Base-by-base conservation (phyloP, 2,329 filamentous ascomycete species). In the Aspergillus sp. region DNA sequence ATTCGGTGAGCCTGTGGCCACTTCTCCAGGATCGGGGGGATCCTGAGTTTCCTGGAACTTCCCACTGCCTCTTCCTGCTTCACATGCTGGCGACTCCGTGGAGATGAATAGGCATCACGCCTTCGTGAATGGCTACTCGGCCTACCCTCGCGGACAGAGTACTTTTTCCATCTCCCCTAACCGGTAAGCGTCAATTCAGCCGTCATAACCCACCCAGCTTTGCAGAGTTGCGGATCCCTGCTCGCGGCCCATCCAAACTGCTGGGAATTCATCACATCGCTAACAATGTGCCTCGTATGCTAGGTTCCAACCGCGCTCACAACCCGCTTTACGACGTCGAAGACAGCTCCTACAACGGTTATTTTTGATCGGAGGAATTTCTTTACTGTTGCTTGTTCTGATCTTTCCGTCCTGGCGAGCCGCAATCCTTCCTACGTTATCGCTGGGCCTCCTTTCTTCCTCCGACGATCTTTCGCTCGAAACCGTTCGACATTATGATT, bases 401-500 rank as follows among this genome's bases (percentile, higher is more conserved):
- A 70, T 95, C 52, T 90, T 90, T 68, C 78, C 90, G 39, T 87
- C 88, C 67, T 81, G 89, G 51, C 69, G 83, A 69, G 66, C 81
- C 70, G 54, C 74, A 73, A 58, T 83, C 71, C 54, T 88, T 71
- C 62, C 75, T 73, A 62, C 77, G 72, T 61, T 78, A 26, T 86
- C 86, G 1, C 73, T 94, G 39, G 87, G 86, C 28, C 76, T 91
- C 31, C 71, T 90, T 40, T 82, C 82, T 33, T 72, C 77, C 19
- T 71, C 74, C 41, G 82, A 85, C 41, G 83, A 87, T 53, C 79
- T 88, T 50, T 84, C 95, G 60, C 81, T 97, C 45, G 89, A 97
- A 66, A 97, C 91, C 1, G 88, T 98, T 48, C 88, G 91, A 65
- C 97, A 98, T 71, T 97, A 97, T 70, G 93, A 98, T 65, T 76